Percentiles rank a stretch among this genome's conserved stretches.
Conservation (phyloP, 139 green algal genomes). For the Chlamydomonas eustigma region DNA sequence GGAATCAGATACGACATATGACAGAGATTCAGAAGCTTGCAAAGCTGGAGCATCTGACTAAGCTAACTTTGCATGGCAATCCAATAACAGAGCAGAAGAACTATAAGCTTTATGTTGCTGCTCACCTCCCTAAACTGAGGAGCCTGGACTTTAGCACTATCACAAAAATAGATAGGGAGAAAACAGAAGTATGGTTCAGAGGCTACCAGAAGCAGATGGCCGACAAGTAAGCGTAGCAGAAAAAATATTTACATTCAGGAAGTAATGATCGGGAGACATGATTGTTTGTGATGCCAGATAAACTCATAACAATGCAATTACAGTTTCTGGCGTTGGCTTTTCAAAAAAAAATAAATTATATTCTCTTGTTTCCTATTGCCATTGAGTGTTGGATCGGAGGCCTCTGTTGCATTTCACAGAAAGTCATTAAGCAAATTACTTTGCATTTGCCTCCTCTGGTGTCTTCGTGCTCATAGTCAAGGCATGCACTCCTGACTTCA, state of each 20-base stretch:
- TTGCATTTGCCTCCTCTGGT: constrained; percentile 17
- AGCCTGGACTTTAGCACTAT: constrained; percentile 28
- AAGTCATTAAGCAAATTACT: constrained; percentile 5
- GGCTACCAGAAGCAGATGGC: constrained; percentile 20
- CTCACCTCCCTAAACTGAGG: constrained; percentile 11
- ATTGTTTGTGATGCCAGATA: too few relatives aligned
- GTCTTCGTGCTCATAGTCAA: constrained; percentile 47
- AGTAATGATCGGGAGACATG: too few relatives aligned
- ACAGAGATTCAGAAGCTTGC: constrained; percentile 36
- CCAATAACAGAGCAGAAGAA: constrained; percentile 33
- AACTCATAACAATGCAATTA: too few relatives aligned
- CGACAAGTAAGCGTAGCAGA: background rate
- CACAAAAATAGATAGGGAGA: constrained; percentile 28
- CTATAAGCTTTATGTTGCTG: constrained; percentile 28
- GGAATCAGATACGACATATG: constrained; percentile 38
- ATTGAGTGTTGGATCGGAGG: too few relatives aligned
- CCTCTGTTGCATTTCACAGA: background rate
- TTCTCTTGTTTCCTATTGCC: too few relatives aligned
- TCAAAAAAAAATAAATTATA: too few relatives aligned
- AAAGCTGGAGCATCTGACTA: constrained; percentile 30
- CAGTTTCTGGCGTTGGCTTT: too few relatives aligned
- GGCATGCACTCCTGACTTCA: constrained; percentile 46
- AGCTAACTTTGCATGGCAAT: constrained; percentile 48
- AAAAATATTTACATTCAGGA: too few relatives aligned
- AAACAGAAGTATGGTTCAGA: constrained; percentile 15